These are phyloP conservation scores for Dryadomyces quercivorus DNA, from an alignment of 2,329 filamentous ascomycete species.

Conservation along the genomic window DNA sequence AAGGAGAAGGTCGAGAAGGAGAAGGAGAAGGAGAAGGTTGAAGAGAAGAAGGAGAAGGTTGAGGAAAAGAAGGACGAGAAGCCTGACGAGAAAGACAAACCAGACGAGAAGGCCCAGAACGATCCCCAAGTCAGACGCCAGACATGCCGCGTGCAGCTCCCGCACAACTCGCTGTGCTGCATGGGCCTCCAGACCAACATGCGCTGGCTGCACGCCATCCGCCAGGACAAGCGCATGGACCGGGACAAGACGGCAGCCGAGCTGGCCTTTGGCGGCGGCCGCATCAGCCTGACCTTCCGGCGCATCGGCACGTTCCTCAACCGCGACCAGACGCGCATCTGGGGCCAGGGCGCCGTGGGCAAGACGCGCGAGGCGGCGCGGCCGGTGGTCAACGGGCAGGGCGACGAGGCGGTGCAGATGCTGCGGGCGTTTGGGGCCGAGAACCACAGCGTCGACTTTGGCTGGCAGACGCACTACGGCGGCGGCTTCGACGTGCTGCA, in stretches of 20 bases:
- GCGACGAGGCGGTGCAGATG: constrained; percentile 52
- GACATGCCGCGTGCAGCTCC: constrained; percentile 58
- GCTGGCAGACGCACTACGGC: constrained; percentile 69
- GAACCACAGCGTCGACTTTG: constrained; percentile 61
- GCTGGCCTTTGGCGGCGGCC: constrained; percentile 57
- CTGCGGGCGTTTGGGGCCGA: constrained; percentile 73
- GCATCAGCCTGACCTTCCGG: constrained; percentile 88
- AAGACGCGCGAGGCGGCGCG: constrained; percentile 52
- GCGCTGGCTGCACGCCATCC: constrained; percentile 86
- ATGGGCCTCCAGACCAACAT: constrained; percentile 74
- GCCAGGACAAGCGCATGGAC: constrained; percentile 64
- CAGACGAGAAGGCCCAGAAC: neutral
- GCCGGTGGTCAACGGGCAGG: constrained; percentile 57
- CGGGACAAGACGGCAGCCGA: constrained; percentile 59
- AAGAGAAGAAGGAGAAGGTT: neutral
- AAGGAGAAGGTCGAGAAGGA: constrained; percentile 2
- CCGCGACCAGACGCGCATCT: constrained; percentile 54
- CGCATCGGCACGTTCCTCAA: constrained; percentile 77
- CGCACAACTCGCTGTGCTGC: constrained; percentile 80
- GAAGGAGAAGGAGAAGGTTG: neutral
- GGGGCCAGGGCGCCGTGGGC: constrained; percentile 76
- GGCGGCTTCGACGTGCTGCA: constrained; percentile 75
- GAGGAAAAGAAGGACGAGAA: neutral
- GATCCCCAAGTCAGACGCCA: constrained; percentile 34
- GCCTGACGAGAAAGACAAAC: too few species aligned